Conservation (phyloP, 768 basidiomycete genomes). For the Kwoniella dejecticola region DNA sequence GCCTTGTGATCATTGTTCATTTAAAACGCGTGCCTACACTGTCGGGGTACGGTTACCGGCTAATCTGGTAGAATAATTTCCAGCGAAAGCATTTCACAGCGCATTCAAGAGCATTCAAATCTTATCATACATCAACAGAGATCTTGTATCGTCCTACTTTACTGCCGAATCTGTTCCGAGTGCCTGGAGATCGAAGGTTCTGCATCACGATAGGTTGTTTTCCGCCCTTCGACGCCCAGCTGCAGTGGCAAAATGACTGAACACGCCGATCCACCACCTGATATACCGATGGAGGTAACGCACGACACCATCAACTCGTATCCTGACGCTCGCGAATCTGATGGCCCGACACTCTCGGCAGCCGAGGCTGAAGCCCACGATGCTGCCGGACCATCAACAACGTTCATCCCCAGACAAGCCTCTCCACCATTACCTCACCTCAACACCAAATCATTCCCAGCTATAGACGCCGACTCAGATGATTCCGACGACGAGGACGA, state of each 20-base stretch:
- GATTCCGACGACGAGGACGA: constrained; percentile 42
- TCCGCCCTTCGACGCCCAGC: too few species aligned
- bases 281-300: constrained; percentile 22
- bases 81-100: too few species aligned
- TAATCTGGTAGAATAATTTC: too few species aligned
- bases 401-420: constrained; percentile 34
- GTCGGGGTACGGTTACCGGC: too few species aligned
- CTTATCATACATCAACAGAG: too few species aligned
- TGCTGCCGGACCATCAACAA: constrained; percentile 42
- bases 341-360: constrained; percentile 14
- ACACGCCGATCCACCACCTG: constrained; percentile 7
- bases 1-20: too few species aligned
- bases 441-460: constrained; percentile 14
- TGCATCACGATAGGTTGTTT: too few species aligned
- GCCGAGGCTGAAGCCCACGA: constrained; percentile 14
- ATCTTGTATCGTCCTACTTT: too few species aligned
- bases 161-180: too few species aligned
- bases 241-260: constrained; percentile 13
- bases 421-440: constrained; percentile 40
- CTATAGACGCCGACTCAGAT: constrained; percentile 14
- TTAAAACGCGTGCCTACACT: too few species aligned
- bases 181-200: too few species aligned
- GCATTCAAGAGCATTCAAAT: too few species aligned
- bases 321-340: constrained; percentile 22
- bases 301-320: constrained; percentile 33